Evolutionary conservation across 177 flowering plant genomes (phyloP), one percentile per base, ranked within the genome.

Genomic region (Vitis hybrid): DNA sequence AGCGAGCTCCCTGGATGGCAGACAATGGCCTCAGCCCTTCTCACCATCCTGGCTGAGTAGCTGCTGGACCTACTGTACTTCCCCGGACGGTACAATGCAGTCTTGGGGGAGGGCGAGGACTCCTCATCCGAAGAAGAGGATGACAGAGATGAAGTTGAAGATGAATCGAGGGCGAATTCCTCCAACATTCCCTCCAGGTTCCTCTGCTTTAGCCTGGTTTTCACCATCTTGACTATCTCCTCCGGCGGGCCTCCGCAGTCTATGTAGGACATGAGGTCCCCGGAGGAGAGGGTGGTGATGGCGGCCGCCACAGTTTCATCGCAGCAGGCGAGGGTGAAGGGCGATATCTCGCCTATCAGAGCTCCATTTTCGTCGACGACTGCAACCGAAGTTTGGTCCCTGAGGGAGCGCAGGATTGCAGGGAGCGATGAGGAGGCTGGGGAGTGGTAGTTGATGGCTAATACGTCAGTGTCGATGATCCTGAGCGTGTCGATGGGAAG

Each of bases 201-300:
- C 71, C 73, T 78, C 71, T 86, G 88, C 76, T 78, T 81, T 74
- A 94, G 53, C 76, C 83, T 77, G 3, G 71, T 72, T 59, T 81
- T 83, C 54, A 94, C 94, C 2, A 79, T 68, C 59, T 79, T 65
- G 12, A 87, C 77, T 0, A 94, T 69, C 9, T 85, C 86, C 45
- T 86, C 91, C 16, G 98, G 91, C 1, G 95, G 98, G 0, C 91
- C 90, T 0, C 93, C 94, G 58, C 92, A 84, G 76, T 87, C 97
- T 16, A 92, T 83, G 86, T 87, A 94, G 55, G 95, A 83, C 97
- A 94, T 84, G 5, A 94, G 78, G 51, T 90, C 97, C 0, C 98
- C 97, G 9, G 88, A 73, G 3, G 97, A 88, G 48, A 94, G 95
- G 1, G 97, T 86, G 29, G 85, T 62, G 59, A 92, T 76, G 5